These are phyloP conservation scores for Tanacetum coccineum DNA, from an alignment of 129 eudicot genomes.

Conservation along the genomic window DNA sequence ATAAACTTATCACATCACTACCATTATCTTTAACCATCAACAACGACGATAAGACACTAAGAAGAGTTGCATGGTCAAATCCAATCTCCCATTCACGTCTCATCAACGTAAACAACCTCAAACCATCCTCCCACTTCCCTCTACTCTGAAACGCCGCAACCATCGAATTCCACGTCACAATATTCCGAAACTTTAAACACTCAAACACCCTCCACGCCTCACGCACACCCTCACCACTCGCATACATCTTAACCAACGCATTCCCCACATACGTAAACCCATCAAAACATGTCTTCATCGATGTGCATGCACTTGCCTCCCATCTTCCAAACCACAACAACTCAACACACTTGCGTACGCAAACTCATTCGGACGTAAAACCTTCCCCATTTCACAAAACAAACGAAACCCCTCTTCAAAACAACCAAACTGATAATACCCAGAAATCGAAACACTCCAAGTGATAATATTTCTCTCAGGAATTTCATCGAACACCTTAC, in stretches of 20 bases:
- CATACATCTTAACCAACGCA: constrained; percentile 70
- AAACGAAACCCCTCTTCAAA: constrained; percentile 32
- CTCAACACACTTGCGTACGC: constrained; percentile 59
- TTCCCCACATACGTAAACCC: constrained; percentile 58
- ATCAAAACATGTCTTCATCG: constrained; percentile 53
- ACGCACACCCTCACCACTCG: constrained; percentile 17
- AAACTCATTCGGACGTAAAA: constrained; percentile 53
- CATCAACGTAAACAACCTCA: constrained; percentile 42
- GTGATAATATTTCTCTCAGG: constrained; percentile 55
- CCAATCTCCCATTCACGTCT: constrained; percentile 34
- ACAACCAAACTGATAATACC: constrained; percentile 42
- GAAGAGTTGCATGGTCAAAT: constrained; percentile 68
- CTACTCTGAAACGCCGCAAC: constrained; percentile 50
- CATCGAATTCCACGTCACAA: constrained; percentile 69
- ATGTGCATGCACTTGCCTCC: constrained; percentile 62
- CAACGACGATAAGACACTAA: constrained; percentile 47
- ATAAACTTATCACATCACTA: constrained; percentile 6
- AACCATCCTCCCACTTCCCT: constrained; percentile 37
- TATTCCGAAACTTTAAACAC: constrained; percentile 31
- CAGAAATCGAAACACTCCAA: constrained; percentile 71
- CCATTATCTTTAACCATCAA: constrained; percentile 19
- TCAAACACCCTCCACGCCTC: constrained; percentile 58
- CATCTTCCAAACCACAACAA: constrained; percentile 42
- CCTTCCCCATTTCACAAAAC: constrained; percentile 39
- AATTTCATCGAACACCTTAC: constrained; percentile 63